phyloP scores from a whole-genome alignment of 805 yeast genomes.

The Hanseniaspora lachancei region DNA sequence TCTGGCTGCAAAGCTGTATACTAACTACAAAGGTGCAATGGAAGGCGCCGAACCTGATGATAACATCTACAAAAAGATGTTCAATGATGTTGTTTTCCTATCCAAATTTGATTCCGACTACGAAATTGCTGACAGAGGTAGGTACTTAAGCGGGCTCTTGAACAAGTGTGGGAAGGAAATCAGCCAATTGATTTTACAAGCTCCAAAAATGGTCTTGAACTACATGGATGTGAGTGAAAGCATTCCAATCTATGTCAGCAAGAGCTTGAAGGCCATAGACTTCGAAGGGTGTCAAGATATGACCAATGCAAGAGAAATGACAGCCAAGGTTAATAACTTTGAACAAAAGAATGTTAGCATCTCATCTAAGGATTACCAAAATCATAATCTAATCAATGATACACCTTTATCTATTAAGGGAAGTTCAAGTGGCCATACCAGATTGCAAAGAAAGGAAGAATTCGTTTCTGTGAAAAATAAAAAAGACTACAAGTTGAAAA shows the following conservation, averaged over 20 bases:
- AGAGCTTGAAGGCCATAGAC: slow-evolving; percentile 14
- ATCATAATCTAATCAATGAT: not conserved
- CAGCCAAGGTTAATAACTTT: slow-evolving; percentile 31
- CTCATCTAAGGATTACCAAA: slow-evolving; percentile 21
- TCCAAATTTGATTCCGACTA: slow-evolving; percentile 60
- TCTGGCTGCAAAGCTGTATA: slow-evolving; percentile 54
- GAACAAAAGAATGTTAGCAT: slow-evolving; percentile 26
- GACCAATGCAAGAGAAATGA: slow-evolving; percentile 26
- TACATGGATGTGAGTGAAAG: slow-evolving; percentile 14
- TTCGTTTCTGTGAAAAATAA: slow-evolving; percentile 18
- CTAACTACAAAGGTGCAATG: slow-evolving; percentile 21
- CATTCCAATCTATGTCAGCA: slow-evolving; percentile 21
- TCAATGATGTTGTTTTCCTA: slow-evolving; percentile 46
- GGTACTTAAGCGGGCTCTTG: slow-evolving; percentile 54
- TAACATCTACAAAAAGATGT: slow-evolving; percentile 34
- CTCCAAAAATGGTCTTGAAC: slow-evolving; percentile 56
- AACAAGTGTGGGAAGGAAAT: slow-evolving; percentile 41
- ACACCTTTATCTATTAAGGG: not conserved
- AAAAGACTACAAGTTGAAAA: slow-evolving; percentile 48
- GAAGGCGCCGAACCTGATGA: not conserved
- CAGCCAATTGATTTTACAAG: slow-evolving; percentile 59
- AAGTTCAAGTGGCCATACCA: not conserved
- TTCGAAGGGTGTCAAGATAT: slow-evolving; percentile 8
- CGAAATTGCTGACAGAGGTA: slow-evolving; percentile 75
- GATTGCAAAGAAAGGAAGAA: slow-evolving; percentile 7